Percentiles rank a stretch among this genome's conserved stretches.
Evolutionary conservation across 805 yeast genomes (phyloP).

Genomic region (Wickerhamomyces tratensis): DNA sequence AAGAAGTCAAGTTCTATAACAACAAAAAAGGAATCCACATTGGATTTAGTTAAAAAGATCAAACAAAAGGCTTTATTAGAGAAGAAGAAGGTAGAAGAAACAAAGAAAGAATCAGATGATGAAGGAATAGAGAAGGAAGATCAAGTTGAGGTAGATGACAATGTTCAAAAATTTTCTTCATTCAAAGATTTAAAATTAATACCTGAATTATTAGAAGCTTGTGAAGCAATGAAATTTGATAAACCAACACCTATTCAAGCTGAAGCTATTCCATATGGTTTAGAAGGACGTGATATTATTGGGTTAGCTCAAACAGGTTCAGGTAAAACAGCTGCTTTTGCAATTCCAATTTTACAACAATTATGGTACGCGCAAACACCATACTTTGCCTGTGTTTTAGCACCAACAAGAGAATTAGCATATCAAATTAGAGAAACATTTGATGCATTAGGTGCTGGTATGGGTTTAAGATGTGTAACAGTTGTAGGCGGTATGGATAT

Average conservation of each 20-base stretch:
- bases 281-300: conserved; percentile 85
- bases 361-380: conserved; percentile 86
- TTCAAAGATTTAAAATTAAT: conserved; percentile 56
- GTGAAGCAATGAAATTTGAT: conserved; percentile 61
- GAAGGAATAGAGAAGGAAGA: conserved; percentile 7
- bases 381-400: conserved; percentile 78
- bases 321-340: conserved; percentile 98
- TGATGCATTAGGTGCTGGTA: conserved; percentile 81
- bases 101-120: conserved; percentile 15
- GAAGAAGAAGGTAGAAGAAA: conserved; percentile 3
- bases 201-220: conserved; percentile 73
- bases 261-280: conserved; percentile 83
- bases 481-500: conserved; percentile 97
- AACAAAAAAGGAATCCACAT: conserved; percentile 24
- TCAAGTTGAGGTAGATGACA: conserved; percentile 4
- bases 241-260: conserved; percentile 93
- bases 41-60: conserved; percentile 49
- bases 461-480: conserved; percentile 88
- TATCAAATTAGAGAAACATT: conserved; percentile 89
- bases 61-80: conserved; percentile 28
- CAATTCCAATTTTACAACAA: conserved; percentile 86
- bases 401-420: conserved; percentile 81
- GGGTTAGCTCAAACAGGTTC: conserved; percentile 98
- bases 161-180: conserved; percentile 21
- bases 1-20: conserved; percentile 11